Evolutionary conservation across 2,329 filamentous ascomycete species (phyloP).

Genomic region (Aspergillus alliaceus): DNA sequence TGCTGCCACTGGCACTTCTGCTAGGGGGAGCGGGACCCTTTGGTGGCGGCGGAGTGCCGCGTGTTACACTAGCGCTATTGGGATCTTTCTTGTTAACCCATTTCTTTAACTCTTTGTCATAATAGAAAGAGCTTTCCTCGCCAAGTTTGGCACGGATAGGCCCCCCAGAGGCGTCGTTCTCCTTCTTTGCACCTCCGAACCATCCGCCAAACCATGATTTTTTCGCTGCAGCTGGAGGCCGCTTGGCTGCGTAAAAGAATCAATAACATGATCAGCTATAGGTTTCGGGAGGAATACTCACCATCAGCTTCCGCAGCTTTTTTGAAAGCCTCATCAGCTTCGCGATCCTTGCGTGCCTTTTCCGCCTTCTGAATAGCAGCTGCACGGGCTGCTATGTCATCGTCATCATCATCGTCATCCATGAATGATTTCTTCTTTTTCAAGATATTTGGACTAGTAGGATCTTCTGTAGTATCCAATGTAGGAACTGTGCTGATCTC

Average conservation of each 20-base stretch:
- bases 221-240: slow-evolving; percentile 36
- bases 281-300: slow-evolving; percentile 29
- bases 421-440: slow-evolving; percentile 76
- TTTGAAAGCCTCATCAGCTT: slow-evolving; percentile 81
- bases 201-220: slow-evolving; percentile 79
- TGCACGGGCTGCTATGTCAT: slow-evolving; percentile 59
- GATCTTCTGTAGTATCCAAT: slow-evolving; percentile 51
- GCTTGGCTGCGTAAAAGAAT: slow-evolving; percentile 43
- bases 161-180: slow-evolving; percentile 43
- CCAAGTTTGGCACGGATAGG: slow-evolving; percentile 92
- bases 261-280: slow-evolving; percentile 42
- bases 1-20: slow-evolving; percentile 54
- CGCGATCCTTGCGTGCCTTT: slow-evolving; percentile 69
- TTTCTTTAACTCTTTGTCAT: slow-evolving; percentile 92
- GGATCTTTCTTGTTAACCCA: slow-evolving; percentile 97
- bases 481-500: slow-evolving; percentile 35
- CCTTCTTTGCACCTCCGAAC: slow-evolving; percentile 68
- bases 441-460: slow-evolving; percentile 58
- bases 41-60: slow-evolving; percentile 77
- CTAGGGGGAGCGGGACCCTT: slow-evolving; percentile 54
- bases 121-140: slow-evolving; percentile 89
- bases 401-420: slow-evolving; percentile 76
- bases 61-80: slow-evolving; percentile 57
- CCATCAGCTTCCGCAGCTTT: slow-evolving; percentile 74
- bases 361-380: slow-evolving; percentile 59